Conservation (phyloP, 352 stramenopile species). For the Phytopythium delawarense region DNA sequence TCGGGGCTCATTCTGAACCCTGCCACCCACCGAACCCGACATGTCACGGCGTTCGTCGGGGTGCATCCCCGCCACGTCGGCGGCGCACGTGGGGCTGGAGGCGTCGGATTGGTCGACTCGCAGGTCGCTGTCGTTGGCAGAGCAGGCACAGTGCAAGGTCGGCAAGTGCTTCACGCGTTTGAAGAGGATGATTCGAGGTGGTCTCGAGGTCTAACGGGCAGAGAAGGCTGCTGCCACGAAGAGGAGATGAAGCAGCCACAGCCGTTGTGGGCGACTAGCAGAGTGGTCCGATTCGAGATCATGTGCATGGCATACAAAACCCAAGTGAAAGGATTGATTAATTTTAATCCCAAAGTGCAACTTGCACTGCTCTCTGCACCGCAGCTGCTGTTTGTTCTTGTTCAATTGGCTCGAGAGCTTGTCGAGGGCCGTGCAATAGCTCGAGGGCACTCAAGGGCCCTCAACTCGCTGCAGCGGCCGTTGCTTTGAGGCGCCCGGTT, state of each 20-base stretch:
- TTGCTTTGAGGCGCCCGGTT: too few species aligned
- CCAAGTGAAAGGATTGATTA: background rate
- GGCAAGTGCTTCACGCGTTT: background rate
- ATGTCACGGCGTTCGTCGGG: background rate
- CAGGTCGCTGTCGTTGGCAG: background rate
- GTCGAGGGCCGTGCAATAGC: too few species aligned
- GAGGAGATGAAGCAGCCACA: background rate
- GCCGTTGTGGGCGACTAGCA: background rate
- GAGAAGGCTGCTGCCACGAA: too few species aligned
- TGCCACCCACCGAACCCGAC: background rate
- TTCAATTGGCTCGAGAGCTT: too few species aligned
- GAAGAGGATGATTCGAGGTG: background rate
- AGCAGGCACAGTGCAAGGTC: background rate
- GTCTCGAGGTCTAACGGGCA: too few species aligned
- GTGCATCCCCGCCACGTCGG: background rate
- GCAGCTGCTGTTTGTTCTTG: too few species aligned
- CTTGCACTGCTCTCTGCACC: too few species aligned
- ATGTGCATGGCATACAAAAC: background rate
- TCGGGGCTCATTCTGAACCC: background rate
- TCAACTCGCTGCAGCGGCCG: too few species aligned
- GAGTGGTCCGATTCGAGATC: background rate
- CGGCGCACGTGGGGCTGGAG: background rate
- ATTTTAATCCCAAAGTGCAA: too few species aligned
- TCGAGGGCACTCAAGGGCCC: too few species aligned
- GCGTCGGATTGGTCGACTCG: background rate